phyloP scores from a whole-genome alignment of 495 filamentous ascomycete genomes.

The Penicillium steckii region DNA sequence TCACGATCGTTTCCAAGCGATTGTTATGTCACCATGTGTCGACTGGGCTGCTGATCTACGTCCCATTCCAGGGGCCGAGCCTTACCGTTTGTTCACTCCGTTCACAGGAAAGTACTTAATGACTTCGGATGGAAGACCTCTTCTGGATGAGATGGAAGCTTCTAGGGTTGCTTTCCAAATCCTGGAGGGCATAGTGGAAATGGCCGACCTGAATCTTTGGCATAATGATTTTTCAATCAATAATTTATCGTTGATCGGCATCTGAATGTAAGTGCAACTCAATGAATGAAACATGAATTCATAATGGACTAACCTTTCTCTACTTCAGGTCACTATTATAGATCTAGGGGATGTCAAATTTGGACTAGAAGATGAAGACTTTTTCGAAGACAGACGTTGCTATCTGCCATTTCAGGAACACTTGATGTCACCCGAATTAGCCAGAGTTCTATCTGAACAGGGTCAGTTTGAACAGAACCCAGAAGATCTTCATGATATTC shows the following conservation, averaged over 20 bases:
- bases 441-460: conserved; percentile 1
- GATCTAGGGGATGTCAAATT: conserved; percentile 20
- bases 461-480: background rate
- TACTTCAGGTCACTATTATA: conserved; percentile 9
- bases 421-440: conserved; percentile 22
- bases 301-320: background rate
- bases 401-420: conserved; percentile 22
- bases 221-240: conserved; percentile 23
- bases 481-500: conserved; percentile 7
- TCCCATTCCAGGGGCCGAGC: background rate
- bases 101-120: conserved; percentile 19
- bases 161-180: conserved; percentile 29
- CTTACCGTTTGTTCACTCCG: conserved; percentile 4
- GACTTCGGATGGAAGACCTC: conserved; percentile 3
- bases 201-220: conserved; percentile 25
- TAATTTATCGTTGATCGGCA: conserved; percentile 25
- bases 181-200: conserved; percentile 17
- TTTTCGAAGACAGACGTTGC: background rate
- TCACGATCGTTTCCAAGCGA: conserved; percentile 18
- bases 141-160: conserved; percentile 18
- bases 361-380: conserved; percentile 11
- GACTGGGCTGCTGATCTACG: conserved; percentile 13
- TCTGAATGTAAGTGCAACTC: conserved; percentile 26
- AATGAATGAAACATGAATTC: background rate
- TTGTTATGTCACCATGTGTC: conserved; percentile 24